phyloP scores from a whole-genome alignment of 2,329 filamentous ascomycete species.

The Pseudocercospora pini-densiflorae region DNA sequence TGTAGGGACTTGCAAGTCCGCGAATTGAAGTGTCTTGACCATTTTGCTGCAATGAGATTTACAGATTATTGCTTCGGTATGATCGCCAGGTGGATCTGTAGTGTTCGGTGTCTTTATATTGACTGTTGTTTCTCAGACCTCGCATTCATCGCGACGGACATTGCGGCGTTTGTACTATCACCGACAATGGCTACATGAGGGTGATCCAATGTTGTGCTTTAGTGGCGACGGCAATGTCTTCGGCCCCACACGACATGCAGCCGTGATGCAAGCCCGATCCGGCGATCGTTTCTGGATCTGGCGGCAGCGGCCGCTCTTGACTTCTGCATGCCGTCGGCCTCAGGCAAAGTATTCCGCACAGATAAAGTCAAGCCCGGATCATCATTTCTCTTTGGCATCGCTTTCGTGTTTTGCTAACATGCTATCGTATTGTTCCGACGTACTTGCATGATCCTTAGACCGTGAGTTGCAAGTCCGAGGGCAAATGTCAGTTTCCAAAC shows the following conservation, averaged over 20 bases:
- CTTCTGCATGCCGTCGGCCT: no score
- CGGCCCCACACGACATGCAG: not conserved
- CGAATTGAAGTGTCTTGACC: slow-evolving; percentile 23
- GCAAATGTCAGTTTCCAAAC: no score
- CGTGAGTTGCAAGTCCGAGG: no score
- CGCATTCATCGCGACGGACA: not conserved
- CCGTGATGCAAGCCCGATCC: not conserved
- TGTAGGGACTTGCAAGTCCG: slow-evolving; percentile 14
- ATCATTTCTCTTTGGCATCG: no score
- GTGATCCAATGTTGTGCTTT: not conserved
- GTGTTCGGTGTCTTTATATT: not conserved
- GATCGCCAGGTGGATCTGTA: no score
- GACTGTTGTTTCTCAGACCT: not conserved
- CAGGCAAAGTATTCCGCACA: no score
- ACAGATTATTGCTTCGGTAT: not conserved
- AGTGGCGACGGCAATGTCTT: not conserved
- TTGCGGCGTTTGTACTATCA: not conserved
- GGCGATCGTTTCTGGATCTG: not conserved
- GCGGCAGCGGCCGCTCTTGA: not conserved
- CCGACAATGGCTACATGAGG: not conserved
- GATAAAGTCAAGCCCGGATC: no score
- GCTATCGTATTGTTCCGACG: no score
- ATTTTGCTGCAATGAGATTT: slow-evolving; percentile 3
- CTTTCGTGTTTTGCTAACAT: no score
- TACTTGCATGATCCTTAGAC: no score